A percentile compares a stretch with the other conserved stretches of the same genome.
Evolutionary conservation across 345 rosid genomes (phyloP).

Genomic region (Carallia pectinifolia): DNA sequence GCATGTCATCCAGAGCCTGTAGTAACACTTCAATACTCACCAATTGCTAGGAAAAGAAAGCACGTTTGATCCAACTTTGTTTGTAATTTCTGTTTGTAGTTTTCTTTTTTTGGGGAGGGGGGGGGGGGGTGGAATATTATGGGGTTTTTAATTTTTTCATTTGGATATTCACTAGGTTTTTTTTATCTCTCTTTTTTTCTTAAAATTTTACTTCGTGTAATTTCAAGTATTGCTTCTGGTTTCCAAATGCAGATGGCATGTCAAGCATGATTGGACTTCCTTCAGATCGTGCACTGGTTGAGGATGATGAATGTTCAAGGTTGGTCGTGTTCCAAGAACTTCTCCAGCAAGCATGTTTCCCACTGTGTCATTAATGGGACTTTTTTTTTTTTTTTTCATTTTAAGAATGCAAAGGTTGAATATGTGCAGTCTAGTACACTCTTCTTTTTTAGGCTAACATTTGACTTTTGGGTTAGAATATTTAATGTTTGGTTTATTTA

Average conservation of each 20-base stretch:
- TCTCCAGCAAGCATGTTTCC: neutral
- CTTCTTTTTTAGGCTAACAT: too few species aligned
- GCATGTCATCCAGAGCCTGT: neutral
- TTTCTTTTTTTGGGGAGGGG: neutral
- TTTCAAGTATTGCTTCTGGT: conserved; percentile 2
- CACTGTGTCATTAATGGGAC: neutral
- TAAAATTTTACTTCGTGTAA: neutral
- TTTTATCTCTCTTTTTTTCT: neutral
- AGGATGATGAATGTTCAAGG: conserved; percentile 86
- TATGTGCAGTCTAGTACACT: too few species aligned
- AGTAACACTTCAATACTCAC: too few species aligned
- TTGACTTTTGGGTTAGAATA: too few species aligned
- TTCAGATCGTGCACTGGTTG: conserved; percentile 79
- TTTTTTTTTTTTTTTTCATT: neutral
- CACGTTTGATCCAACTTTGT: neutral
- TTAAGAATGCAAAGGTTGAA: neutral
- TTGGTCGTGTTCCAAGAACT: conserved; percentile 21
- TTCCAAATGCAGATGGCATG: conserved; percentile 55
- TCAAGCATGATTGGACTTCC: conserved; percentile 86
- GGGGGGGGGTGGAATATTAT: too few species aligned
- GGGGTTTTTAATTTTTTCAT: neutral
- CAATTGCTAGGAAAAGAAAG: neutral
- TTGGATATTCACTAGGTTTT: neutral
- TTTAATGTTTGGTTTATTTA: neutral
- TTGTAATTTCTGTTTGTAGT: neutral